Conservation (phyloP, 371 early-diverging fungal genomes). For the Mucor velutinosus region DNA sequence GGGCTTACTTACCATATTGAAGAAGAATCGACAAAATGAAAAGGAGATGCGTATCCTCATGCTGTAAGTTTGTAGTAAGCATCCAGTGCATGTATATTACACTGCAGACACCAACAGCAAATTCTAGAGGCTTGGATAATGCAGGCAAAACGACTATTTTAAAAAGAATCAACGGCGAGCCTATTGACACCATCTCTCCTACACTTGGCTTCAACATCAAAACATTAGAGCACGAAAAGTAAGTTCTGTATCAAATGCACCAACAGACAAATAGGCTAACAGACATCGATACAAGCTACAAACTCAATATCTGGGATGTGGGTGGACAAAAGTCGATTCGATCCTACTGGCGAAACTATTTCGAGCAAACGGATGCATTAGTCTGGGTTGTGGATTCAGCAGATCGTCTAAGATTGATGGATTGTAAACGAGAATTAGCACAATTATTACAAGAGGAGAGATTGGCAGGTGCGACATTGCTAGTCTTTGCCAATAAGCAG, state of each 20-base stretch:
- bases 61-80: constrained; percentile 52
- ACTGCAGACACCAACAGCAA: background rate
- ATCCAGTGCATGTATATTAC: background rate
- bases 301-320: constrained; percentile 82
- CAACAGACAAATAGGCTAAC: background rate
- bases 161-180: constrained; percentile 91
- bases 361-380: constrained; percentile 98
- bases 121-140: constrained; percentile 92
- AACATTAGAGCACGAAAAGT: constrained; percentile 86
- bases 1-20: constrained; percentile 93
- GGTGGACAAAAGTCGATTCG: constrained; percentile 98
- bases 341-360: constrained; percentile 99
- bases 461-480: constrained; percentile 88
- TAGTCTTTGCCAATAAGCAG: constrained; percentile 97
- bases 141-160: constrained; percentile 99
- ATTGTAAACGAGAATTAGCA: constrained; percentile 79
- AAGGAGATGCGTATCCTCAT: constrained; percentile 54
- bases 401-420: constrained; percentile 81
- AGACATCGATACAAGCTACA: constrained; percentile 13
- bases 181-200: constrained; percentile 93
- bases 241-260: constrained; percentile 1
- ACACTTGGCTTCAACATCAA: constrained; percentile 97
- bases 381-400: constrained; percentile 99
- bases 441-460: constrained; percentile 88
- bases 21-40: constrained; percentile 36